Conservation (phyloP, 2,329 filamentous ascomycete species). For the Aulographum hederae region DNA sequence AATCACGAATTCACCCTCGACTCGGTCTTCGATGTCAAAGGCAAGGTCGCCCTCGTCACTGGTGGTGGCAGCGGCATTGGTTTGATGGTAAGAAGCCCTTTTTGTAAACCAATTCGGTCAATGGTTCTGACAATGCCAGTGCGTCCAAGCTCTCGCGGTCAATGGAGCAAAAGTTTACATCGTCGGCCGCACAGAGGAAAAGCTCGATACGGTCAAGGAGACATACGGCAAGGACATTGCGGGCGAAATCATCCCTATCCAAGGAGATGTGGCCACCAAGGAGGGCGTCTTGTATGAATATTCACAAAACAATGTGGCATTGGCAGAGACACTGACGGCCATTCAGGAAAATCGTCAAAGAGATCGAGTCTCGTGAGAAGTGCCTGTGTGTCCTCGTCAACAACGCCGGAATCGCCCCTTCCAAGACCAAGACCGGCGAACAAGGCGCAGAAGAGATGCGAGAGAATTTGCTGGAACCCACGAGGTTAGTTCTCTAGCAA, state of each 20-base stretch:
- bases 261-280: slow-evolving; percentile 25
- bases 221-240: slow-evolving; percentile 23
- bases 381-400: slow-evolving; percentile 27
- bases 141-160: slow-evolving; percentile 25
- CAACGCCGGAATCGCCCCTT: slow-evolving; percentile 26
- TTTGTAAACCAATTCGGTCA: not conserved
- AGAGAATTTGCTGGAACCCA: slow-evolving; percentile 25
- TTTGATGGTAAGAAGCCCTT: slow-evolving; percentile 21
- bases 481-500: too few species aligned
- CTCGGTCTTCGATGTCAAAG: slow-evolving; percentile 19
- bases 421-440: slow-evolving; percentile 19
- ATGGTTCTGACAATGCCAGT: slow-evolving; percentile 2
- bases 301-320: slow-evolving; percentile 2
- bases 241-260: slow-evolving; percentile 27
- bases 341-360: slow-evolving; percentile 19
- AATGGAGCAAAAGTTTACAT: slow-evolving; percentile 31
- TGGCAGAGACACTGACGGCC: slow-evolving; percentile 3
- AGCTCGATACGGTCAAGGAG: slow-evolving; percentile 27
- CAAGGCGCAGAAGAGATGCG: slow-evolving; percentile 23
- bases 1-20: slow-evolving; percentile 16
- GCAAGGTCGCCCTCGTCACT: slow-evolving; percentile 12
- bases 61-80: slow-evolving; percentile 28
- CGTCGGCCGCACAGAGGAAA: slow-evolving; percentile 26
- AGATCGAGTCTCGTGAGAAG: slow-evolving; percentile 24
- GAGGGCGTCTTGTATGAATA: slow-evolving; percentile 18